Evolutionary conservation across 1,284 basidiomycete genomes (phyloP), one percentile per base, ranked within the genome.

Genomic region (Golubevia sp.): DNA sequence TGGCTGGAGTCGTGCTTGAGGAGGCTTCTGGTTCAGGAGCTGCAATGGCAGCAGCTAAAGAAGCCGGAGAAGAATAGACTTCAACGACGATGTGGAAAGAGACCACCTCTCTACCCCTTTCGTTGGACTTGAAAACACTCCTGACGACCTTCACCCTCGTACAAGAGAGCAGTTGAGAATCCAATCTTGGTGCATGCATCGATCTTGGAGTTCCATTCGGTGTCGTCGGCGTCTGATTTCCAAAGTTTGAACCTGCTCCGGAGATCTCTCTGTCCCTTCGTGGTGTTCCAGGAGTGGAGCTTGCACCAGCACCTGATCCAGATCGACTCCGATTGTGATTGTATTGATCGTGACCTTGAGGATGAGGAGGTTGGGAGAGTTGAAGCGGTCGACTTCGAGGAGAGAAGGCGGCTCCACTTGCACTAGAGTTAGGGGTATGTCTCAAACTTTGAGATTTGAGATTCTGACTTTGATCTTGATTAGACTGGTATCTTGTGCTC

Each of bases 11-110:
- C 49, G 65, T 65, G 25, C 61, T 64, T 8, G 11, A 8, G 11
- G 24, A 53, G 11, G 11, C 27, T 53, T 53, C 51, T 8, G 11
- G 11, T 15, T 30, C 24, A 30, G 25, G n/a, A n/a, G 27, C 24
- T 13, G 25, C 25, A 25, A 30, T n/a, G n/a, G 25, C 51, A 30
- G 51, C 11, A 21, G 65, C 69, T 69, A 70, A 74, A 21, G 67
- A 66, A 18, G 72, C 67, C 13, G 72, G 72, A 15, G 73, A 66
- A 27, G 70, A 66, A 20, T 69, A 62, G 26, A 78, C 66, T 48
- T 75, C 73, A 61, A 77, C 58, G n/a, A 68, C 62, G 54, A 78
- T 71, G 63, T 70, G 59, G 44, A 78, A 78, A 21, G 67, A 70
- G 58, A 77, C 70, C 59, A 69, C 59, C 34, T 78, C 76, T 49